Conservation (phyloP, 805 yeast genomes). For the Ogataea nonfermentans region DNA sequence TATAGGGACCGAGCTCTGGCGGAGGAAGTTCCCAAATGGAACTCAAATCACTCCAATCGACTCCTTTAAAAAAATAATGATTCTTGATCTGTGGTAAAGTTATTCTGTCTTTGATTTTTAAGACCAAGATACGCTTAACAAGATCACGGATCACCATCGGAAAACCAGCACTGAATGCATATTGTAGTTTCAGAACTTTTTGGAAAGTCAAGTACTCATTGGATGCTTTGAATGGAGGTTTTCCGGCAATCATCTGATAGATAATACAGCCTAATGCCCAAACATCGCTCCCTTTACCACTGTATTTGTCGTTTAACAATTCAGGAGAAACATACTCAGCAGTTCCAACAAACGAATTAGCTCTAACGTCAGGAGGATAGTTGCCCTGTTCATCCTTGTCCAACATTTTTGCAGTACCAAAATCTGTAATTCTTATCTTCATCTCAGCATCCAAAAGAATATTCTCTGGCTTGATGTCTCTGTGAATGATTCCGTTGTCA, state of each 20-base stretch:
- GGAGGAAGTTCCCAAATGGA: slow-evolving; percentile 58
- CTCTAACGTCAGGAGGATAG: slow-evolving; percentile 65
- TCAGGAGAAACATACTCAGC: slow-evolving; percentile 87
- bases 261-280: slow-evolving; percentile 64
- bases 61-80: slow-evolving; percentile 60
- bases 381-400: slow-evolving; percentile 51
- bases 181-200: slow-evolving; percentile 75
- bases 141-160: slow-evolving; percentile 72
- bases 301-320: slow-evolving; percentile 65
- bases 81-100: slow-evolving; percentile 54
- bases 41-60: slow-evolving; percentile 52
- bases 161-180: slow-evolving; percentile 82
- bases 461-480: slow-evolving; percentile 85
- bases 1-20: slow-evolving; percentile 70
- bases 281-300: slow-evolving; percentile 58
- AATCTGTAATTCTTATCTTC: slow-evolving; percentile 73
- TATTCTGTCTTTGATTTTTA: slow-evolving; percentile 63
- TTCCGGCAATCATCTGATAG: slow-evolving; percentile 63
- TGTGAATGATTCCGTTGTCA: slow-evolving; percentile 69
- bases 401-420: slow-evolving; percentile 77
- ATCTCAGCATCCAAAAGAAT: slow-evolving; percentile 60
- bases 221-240: slow-evolving; percentile 79
- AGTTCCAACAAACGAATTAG: slow-evolving; percentile 82
- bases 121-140: slow-evolving; percentile 62
- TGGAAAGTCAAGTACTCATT: slow-evolving; percentile 82